These are phyloP conservation scores for Hypoxylon lenormandii DNA, from an alignment of 495 filamentous ascomycete genomes.

Conservation along the genomic window DNA sequence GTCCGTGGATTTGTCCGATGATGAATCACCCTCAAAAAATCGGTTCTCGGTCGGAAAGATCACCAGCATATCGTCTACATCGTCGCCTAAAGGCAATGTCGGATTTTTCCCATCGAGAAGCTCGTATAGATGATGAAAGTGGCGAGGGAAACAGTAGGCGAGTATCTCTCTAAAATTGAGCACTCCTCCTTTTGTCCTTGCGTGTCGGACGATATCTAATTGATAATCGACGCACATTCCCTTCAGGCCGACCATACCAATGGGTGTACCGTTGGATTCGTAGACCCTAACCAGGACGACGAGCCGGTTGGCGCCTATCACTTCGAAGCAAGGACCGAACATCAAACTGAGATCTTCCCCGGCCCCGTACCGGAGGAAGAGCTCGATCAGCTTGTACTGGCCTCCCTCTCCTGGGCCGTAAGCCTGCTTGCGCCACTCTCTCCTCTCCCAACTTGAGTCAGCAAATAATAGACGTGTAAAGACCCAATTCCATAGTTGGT, in stretches of 20 bases:
- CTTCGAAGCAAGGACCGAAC: conserved; percentile 23
- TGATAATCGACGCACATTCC: conserved; percentile 15
- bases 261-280: background rate
- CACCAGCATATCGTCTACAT: background rate
- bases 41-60: conserved; percentile 18
- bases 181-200: conserved; percentile 6
- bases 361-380: conserved; percentile 8
- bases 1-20: background rate
- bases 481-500: conserved; percentile 10
- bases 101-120: conserved; percentile 3
- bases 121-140: background rate
- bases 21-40: background rate
- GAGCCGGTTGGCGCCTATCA: conserved; percentile 1
- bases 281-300: background rate
- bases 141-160: conserved; percentile 16
- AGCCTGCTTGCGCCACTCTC: background rate
- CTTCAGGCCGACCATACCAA: background rate
- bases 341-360: background rate
- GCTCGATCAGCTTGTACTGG: conserved; percentile 8
- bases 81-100: background rate
- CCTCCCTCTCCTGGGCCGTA: background rate
- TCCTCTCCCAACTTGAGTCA: background rate
- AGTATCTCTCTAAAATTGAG: conserved; percentile 21
- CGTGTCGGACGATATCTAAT: conserved; percentile 20
- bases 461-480: background rate